These are phyloP conservation scores for Zoysia matrella DNA, from an alignment of 202 grass and related monocot species.

Conservation along the genomic window DNA sequence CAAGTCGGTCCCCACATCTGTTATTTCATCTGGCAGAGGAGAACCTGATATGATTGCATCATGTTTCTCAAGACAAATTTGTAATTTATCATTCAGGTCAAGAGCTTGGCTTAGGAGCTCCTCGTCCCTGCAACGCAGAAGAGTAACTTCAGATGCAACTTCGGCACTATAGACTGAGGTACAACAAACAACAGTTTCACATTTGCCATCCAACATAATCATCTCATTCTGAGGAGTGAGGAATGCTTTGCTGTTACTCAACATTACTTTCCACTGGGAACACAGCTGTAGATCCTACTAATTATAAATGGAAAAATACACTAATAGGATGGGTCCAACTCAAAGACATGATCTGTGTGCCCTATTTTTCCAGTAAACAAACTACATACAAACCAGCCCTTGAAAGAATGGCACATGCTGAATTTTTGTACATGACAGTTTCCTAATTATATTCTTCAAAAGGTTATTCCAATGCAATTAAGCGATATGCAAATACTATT, in stretches of 20 bases:
- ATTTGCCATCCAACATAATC: neutral
- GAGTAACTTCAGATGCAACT: slow-evolving; percentile 1
- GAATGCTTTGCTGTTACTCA: neutral
- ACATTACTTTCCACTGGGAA: neutral
- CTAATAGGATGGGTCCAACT: neutral
- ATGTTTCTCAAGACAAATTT: slow-evolving; percentile 72
- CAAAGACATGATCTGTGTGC: neutral
- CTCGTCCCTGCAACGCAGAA: slow-evolving; percentile 63
- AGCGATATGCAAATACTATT: neutral
- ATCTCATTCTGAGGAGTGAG: neutral
- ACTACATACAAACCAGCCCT: too few relatives aligned
- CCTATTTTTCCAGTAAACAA: neutral
- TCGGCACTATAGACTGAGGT: neutral
- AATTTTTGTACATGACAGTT: neutral
- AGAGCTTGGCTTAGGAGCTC: slow-evolving; percentile 75
- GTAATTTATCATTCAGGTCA: slow-evolving; percentile 80
- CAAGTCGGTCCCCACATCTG: slow-evolving; percentile 13
- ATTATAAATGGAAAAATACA: neutral
- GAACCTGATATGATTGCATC: slow-evolving; percentile 75
- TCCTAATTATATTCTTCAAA: neutral
- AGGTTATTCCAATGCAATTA: neutral
- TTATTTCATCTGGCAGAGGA: slow-evolving; percentile 51
- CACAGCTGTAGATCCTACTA: neutral
- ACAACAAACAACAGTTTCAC: neutral
- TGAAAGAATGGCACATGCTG: neutral